phyloP scores from a whole-genome alignment of 345 rosid genomes.

The Eucalyptus grandis region DNA sequence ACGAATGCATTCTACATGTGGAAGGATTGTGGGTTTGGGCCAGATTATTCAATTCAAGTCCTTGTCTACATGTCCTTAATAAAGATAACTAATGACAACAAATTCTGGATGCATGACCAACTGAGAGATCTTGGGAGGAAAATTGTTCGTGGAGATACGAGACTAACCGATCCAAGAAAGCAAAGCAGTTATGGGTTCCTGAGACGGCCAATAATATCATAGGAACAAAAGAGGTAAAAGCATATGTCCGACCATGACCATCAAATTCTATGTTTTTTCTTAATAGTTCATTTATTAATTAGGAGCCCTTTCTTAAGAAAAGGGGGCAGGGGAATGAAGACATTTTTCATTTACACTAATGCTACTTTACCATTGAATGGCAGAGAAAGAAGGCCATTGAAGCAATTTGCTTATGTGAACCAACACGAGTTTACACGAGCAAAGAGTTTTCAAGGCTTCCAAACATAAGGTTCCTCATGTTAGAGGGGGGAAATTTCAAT shows the following conservation, averaged over 20 bases:
- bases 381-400: no score
- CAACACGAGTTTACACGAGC: no score
- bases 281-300: no score
- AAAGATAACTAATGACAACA: background rate
- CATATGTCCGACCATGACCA: background rate
- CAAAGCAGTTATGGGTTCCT: background rate
- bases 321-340: background rate
- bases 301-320: background rate
- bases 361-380: no score
- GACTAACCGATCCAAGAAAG: no score
- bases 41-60: background rate
- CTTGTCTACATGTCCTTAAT: background rate
- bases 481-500: fast-evolving
- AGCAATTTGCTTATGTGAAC: no score
- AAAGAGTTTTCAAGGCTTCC: no score
- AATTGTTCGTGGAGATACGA: background rate
- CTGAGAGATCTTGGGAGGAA: background rate
- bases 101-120: background rate
- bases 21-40: background rate
- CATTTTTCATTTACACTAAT: no score
- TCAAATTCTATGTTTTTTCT: no score
- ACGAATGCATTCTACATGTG: background rate
- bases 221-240: background rate
- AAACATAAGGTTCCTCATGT: no score
- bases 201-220: background rate